Evolutionary conservation across 1,284 basidiomycete genomes (phyloP), one percentile per base, ranked within the genome.

Genomic region (Ganoderma lucidum): DNA sequence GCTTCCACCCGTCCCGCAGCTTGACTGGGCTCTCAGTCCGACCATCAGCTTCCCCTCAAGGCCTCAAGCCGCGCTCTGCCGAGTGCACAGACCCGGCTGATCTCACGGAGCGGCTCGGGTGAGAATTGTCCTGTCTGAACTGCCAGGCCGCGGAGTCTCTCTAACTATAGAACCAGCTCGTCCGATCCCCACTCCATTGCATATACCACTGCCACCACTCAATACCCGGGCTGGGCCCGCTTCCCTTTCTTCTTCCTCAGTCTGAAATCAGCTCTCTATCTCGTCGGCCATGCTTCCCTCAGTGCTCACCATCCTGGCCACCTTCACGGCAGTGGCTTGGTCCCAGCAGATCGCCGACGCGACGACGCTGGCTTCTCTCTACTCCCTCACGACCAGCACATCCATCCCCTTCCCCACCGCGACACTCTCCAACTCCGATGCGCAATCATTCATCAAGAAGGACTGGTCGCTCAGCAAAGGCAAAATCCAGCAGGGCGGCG

Each of bases 321-420:
- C 75, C 53, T 63, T 75, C 60, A 71, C 71, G 15, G 64, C 70
- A 0, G 65, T 65, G n/a, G 60, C 64, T 12, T 69, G 64, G 66
- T 62, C 70, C 30, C 68, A 70, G n/a, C 70, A 71, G 23, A 66
- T 73, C 41, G 72, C 72, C n/a, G 72, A 70, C 64, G 79, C 82
- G 4, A 78, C 83, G 35, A 73, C 80, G 15, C 76, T 91, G 42
- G 91, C 89, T 41, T 80, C 85, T 2, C 82, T 84, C 70, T 90
- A 86, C 77, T 83, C 82, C 15, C 84, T 93, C 55, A 80, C 88
- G 6, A 88, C 88, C 2, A 90, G 88, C 76, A 93, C 91, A 1
- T 77, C 81, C 2, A 78, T 93, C 19, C 86, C 90, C 5, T 93
- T 91, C 77, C 91, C 92, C n/a, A 84, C 88, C 19, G 83, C 88